Evolutionary conservation across 2,329 filamentous ascomycete genomes (phyloP), one percentile per base, ranked within the genome.

Genomic region (Juglanconis juglandina): DNA sequence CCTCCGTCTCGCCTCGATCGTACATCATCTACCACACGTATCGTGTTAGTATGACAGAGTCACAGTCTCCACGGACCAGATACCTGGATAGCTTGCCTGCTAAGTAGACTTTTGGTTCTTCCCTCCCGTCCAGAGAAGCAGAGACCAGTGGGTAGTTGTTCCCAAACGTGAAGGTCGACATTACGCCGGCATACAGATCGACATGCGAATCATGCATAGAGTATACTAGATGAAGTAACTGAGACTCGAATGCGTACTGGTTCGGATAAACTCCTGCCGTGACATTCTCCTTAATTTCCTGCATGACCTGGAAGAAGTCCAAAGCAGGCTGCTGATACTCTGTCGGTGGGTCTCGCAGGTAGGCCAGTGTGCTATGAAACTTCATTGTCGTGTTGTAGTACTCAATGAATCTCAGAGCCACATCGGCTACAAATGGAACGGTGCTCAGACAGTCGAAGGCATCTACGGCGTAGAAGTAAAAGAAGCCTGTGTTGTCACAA

Each of bases 341-440:
- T 14, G 17, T 13, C 11, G 51, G 51, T 9, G 51, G 51, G 33
- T 71, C 65, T 44, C 74, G 73, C 14, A 79, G 70, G 59, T 74
- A 78, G 13, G 72, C 70, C 17, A 53, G 51, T 1, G 51, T 53
- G 51, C 51, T 53, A 14, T 53, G 51, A 30, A 53, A 42, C 14
- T 41, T 74, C 1, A 81, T 53, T 0, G 76, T 79, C 14, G 75
- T 70, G 60, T 77, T 77, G 56, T 73, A 75, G 60, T 81, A 81
- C 6, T 73, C 62, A 4, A 81, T 60, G 58, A 81, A 78, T 1
- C 75, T 68, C 5, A 71, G 66, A 2, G 78, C 78, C 1, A 77
- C 74, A 6, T 74, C 77, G 3, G 70, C 33, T 54, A 78, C 74
- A 64, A 82, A 79, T 0, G 80, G 78, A 6, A 81, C 75, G 32